phyloP scores from a whole-genome alignment of 1,284 basidiomycete genomes.

The Rhizopogon parksii region DNA sequence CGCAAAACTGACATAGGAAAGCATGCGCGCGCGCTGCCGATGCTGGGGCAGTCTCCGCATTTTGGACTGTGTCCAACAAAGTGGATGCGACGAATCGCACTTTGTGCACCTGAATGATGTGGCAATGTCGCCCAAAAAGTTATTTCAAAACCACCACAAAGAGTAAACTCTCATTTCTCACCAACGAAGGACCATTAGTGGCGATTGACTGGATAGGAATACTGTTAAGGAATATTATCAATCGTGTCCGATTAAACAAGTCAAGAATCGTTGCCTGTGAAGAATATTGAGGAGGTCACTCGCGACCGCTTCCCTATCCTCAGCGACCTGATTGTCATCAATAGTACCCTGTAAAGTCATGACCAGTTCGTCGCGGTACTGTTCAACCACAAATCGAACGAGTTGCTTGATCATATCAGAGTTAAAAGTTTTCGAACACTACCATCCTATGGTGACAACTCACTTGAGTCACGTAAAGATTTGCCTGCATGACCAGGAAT shows the following conservation, averaged over 20 bases:
- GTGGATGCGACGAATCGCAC: conserved; percentile 86
- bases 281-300: conserved; percentile 78
- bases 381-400: conserved; percentile 82
- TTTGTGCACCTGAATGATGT: conserved; percentile 63
- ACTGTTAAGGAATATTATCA: conserved; percentile 32
- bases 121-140: conserved; percentile 1
- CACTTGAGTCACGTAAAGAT: conserved; percentile 83
- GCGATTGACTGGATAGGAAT: conserved; percentile 89
- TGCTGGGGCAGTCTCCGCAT: conserved; percentile 68
- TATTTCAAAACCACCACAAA: background rate
- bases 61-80: conserved; percentile 76
- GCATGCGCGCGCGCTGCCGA: conserved; percentile 73
- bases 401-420: conserved; percentile 57
- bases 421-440: conserved; percentile 4
- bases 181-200: conserved; percentile 77
- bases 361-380: conserved; percentile 79
- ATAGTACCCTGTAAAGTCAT: conserved; percentile 56
- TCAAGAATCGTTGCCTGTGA: conserved; percentile 46
- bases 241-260: conserved; percentile 2
- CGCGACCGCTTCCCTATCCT: conserved; percentile 68
- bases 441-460: conserved; percentile 15
- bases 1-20: conserved; percentile 56
- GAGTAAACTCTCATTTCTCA: conserved; percentile 25
- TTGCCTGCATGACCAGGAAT: conserved; percentile 84
- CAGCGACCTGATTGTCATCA: conserved; percentile 58